Evolutionary conservation across 805 yeast species (phyloP).

Genomic region (Pichia kluyveri): DNA sequence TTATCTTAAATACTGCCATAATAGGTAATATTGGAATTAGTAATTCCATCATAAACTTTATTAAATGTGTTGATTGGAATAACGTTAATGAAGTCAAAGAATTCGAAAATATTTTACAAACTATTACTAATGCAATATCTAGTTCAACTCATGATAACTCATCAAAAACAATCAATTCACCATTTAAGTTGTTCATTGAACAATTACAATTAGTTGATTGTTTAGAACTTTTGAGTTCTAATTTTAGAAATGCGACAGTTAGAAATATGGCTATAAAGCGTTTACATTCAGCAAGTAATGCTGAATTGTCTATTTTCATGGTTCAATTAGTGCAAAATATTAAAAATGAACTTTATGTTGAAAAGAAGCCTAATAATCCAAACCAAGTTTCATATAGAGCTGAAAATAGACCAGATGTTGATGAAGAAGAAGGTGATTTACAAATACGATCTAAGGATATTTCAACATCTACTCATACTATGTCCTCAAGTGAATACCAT

Average conservation of each 20-base stretch:
- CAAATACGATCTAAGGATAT: not conserved
- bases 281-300: constrained; percentile 66
- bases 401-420: constrained; percentile 3
- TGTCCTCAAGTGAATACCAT: constrained; percentile 26
- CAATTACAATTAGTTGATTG: constrained; percentile 30
- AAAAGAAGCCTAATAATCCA: constrained; percentile 5
- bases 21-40: constrained; percentile 27
- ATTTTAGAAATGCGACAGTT: constrained; percentile 63
- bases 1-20: constrained; percentile 47
- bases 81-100: constrained; percentile 75
- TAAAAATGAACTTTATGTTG: constrained; percentile 51
- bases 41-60: constrained; percentile 46
- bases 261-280: constrained; percentile 85
- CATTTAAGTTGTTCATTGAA: constrained; percentile 23
- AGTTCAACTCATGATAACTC: not conserved
- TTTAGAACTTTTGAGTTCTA: constrained; percentile 73
- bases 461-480: constrained; percentile 15
- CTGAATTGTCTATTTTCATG: constrained; percentile 70
- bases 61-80: constrained; percentile 83
- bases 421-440: constrained; percentile 5
- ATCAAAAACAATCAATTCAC: constrained; percentile 4
- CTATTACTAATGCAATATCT: constrained; percentile 9
- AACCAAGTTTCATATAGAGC: not conserved
- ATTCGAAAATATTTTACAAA: constrained; percentile 40
- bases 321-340: constrained; percentile 89